These are phyloP conservation scores for Leptodermis oblonga DNA, from an alignment of 257 asterid species.

Conservation along the genomic window DNA sequence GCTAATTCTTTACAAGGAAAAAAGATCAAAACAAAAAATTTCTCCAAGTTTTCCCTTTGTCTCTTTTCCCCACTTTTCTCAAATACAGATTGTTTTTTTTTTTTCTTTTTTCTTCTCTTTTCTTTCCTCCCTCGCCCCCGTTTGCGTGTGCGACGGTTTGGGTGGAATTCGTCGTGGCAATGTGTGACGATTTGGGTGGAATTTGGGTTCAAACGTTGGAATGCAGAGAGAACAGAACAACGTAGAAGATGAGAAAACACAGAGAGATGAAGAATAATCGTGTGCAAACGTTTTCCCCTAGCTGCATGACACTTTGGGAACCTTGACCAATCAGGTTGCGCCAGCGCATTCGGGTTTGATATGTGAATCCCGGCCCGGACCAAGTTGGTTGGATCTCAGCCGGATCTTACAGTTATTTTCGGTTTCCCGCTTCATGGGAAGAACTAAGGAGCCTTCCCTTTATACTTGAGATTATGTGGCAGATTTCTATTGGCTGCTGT, in stretches of 20 bases:
- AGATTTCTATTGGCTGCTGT: not conserved
- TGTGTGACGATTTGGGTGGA: not conserved
- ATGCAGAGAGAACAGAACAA: slow-evolving; percentile 1
- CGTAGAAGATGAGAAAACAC: slow-evolving; percentile 5
- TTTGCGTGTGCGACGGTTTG: not conserved
- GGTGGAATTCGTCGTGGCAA: not conserved
- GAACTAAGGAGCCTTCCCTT: not conserved
- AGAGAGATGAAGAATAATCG: not conserved
- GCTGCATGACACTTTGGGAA: not conserved
- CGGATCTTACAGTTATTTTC: not conserved
- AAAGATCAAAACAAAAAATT: slow-evolving; percentile 6
- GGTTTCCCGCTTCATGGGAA: not conserved
- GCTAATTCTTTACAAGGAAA: not conserved
- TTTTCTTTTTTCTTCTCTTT: not conserved
- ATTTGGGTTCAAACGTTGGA: not conserved
- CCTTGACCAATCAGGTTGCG: not conserved
- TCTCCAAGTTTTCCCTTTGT: slow-evolving; percentile 11
- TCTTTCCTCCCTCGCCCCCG: not conserved
- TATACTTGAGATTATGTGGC: not conserved
- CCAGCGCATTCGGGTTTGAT: not conserved
- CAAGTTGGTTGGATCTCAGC: not conserved
- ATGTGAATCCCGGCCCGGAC: not conserved
- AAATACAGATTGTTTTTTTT: slow-evolving; percentile 7
- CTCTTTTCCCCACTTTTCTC: not conserved
- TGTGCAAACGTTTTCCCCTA: not conserved